Percentiles rank a stretch among this genome's conserved stretches.
Conservation (phyloP, 371 early-diverging fungal species). For the Rhizomucor pusillus region DNA sequence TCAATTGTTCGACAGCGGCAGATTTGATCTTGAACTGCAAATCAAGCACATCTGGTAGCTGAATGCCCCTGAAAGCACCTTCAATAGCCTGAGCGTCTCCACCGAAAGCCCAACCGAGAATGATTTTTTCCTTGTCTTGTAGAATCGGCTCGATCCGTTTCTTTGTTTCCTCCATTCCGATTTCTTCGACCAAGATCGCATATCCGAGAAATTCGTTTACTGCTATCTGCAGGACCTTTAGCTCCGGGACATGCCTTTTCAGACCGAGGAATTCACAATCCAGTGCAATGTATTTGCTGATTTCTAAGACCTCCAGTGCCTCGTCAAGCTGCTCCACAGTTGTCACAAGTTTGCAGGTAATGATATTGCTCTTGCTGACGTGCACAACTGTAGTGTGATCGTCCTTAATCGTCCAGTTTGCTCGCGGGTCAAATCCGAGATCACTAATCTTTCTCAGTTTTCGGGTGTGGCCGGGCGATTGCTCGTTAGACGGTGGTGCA, state of each 20-base stretch:
- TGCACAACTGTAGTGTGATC: constrained; percentile 7
- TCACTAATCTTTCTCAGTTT: constrained; percentile 9
- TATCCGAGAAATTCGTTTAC: constrained; percentile 30
- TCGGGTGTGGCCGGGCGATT: not conserved
- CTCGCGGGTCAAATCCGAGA: constrained; percentile 11
- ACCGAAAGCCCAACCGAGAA: constrained; percentile 40
- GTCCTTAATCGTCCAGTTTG: constrained; percentile 24
- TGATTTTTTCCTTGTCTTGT: constrained; percentile 4
- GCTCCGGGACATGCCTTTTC: constrained; percentile 28
- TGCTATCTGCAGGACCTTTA: constrained; percentile 43
- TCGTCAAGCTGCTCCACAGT: constrained; percentile 23
- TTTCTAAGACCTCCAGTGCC: constrained; percentile 12
- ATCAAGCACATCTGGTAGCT: constrained; percentile 27
- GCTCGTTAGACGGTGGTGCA: constrained; percentile 3
- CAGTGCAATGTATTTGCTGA: constrained; percentile 16
- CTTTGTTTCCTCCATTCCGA: constrained; percentile 27
- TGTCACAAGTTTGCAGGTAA: constrained; percentile 23
- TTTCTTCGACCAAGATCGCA: constrained; percentile 40
- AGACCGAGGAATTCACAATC: constrained; percentile 43
- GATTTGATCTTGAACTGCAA: constrained; percentile 32
- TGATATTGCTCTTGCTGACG: not conserved
- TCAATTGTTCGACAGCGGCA: constrained; percentile 25
- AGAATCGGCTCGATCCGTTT: constrained; percentile 19
- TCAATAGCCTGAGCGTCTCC: constrained; percentile 44
- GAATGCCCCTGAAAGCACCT: constrained; percentile 16